phyloP scores from a whole-genome alignment of 768 basidiomycete species.

The Nidularia sp. region DNA sequence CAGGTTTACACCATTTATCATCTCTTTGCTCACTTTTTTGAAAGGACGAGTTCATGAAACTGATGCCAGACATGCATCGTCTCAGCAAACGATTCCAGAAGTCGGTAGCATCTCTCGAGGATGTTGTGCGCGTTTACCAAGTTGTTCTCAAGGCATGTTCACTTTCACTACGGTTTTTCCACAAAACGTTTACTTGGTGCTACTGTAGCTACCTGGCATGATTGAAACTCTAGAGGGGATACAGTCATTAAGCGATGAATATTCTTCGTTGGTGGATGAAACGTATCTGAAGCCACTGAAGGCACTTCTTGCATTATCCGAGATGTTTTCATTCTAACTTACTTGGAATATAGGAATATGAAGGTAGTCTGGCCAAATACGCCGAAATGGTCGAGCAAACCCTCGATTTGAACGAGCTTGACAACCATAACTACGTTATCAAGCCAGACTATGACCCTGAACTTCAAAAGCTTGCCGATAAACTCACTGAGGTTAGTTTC shows the following conservation, averaged over 20 bases:
- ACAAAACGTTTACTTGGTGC: background rate
- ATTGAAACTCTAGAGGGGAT: constrained; percentile 56
- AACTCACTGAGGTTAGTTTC: constrained; percentile 51
- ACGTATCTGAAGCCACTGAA: constrained; percentile 58
- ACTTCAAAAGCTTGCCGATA: constrained; percentile 63
- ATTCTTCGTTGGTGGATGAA: constrained; percentile 56
- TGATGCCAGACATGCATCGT: constrained; percentile 92
- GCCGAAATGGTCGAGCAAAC: constrained; percentile 95
- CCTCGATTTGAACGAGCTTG: constrained; percentile 83
- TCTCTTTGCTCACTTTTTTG: background rate
- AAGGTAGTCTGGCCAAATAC: constrained; percentile 67
- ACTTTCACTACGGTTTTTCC: background rate
- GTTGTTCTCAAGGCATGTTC: constrained; percentile 72
- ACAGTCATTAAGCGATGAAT: constrained; percentile 39
- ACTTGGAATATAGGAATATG: constrained; percentile 48
- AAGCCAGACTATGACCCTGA: constrained; percentile 86
- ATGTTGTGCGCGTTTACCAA: constrained; percentile 95
- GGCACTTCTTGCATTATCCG: constrained; percentile 25
- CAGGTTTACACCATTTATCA: background rate
- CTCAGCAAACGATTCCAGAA: constrained; percentile 91
- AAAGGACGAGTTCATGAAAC: constrained; percentile 82
- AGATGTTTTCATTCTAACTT: background rate
- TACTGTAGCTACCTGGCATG: constrained; percentile 68
- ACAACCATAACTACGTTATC: constrained; percentile 85
- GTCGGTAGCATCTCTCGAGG: constrained; percentile 79